Conservation (phyloP, 441 rosid genomes). For the Pelargonium myrrhifolium region DNA sequence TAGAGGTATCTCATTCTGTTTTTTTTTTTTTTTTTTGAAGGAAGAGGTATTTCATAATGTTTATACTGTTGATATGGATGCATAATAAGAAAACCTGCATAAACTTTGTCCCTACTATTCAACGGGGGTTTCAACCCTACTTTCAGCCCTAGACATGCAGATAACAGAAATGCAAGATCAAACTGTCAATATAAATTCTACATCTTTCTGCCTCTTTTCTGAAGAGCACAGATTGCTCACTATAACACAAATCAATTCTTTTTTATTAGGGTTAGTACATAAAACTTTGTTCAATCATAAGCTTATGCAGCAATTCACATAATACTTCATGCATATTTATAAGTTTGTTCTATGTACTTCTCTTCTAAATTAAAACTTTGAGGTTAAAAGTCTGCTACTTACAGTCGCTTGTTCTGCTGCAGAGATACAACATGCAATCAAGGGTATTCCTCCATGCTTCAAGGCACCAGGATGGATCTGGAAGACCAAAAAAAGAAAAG, state of each 20-base stretch:
- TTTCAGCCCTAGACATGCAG: background rate
- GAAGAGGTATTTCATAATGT: no score
- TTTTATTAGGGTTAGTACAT: background rate
- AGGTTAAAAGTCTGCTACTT: constrained; percentile 25
- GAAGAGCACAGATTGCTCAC: background rate
- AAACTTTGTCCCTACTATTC: background rate
- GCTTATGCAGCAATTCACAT: background rate
- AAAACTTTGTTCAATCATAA: background rate
- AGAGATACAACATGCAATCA: constrained; percentile 80
- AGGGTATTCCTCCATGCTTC: constrained; percentile 72
- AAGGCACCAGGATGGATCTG: constrained; percentile 92
- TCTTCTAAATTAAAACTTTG: background rate
- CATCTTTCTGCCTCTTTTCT: background rate
- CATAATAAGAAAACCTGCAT: background rate
- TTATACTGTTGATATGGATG: no score
- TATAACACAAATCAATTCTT: background rate
- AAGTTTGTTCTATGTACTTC: background rate
- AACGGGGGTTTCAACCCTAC: background rate
- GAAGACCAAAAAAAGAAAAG: constrained; percentile 15
- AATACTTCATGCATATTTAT: background rate
- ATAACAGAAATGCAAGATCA: background rate
- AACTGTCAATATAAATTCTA: background rate
- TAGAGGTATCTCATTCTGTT: no score
- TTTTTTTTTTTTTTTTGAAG: no score
- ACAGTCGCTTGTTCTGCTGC: constrained; percentile 85